phyloP scores from a whole-genome alignment of 1,284 basidiomycete species.

The Cryptococcus depauperatus region DNA sequence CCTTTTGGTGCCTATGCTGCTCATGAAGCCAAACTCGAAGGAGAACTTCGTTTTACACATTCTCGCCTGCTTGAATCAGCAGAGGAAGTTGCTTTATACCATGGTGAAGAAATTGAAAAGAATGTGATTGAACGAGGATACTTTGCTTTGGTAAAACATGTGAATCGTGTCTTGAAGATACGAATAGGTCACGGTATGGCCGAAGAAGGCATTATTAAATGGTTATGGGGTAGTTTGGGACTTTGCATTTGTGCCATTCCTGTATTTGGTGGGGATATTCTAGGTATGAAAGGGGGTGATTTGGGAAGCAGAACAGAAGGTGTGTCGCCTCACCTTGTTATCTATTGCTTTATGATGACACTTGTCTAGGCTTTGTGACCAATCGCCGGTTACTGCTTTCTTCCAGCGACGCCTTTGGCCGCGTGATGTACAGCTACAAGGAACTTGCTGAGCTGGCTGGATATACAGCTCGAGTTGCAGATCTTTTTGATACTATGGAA shows the following conservation, averaged over 20 bases:
- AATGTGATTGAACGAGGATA: constrained; percentile 87
- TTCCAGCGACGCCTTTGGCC: constrained; percentile 53
- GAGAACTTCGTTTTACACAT: constrained; percentile 80
- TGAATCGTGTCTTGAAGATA: constrained; percentile 70
- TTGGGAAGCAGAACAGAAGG: constrained; percentile 81
- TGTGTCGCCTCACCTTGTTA: constrained; percentile 28
- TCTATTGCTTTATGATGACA: not conserved
- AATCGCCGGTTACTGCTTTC: constrained; percentile 79
- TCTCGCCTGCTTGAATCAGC: constrained; percentile 87
- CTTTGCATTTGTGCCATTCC: constrained; percentile 90
- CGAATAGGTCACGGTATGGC: constrained; percentile 85
- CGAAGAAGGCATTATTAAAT: constrained; percentile 94
- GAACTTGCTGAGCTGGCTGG: constrained; percentile 92
- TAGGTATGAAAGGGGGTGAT: constrained; percentile 56
- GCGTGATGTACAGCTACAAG: constrained; percentile 88
- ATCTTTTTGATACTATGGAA: constrained; percentile 83
- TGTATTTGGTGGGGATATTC: constrained; percentile 81
- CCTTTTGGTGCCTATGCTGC: constrained; percentile 88
- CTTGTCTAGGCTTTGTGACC: constrained; percentile 72
- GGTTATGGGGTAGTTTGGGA: constrained; percentile 94
- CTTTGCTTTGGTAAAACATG: constrained; percentile 78
- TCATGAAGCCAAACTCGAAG: constrained; percentile 67
- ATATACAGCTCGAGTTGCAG: constrained; percentile 84
- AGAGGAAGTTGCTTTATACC: constrained; percentile 90
- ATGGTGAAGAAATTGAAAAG: constrained; percentile 86